Percentiles rank a stretch among this genome's conserved stretches.
Evolutionary conservation across 176 grass and related monocot species (phyloP).

Genomic region (Olyra latifolia): DNA sequence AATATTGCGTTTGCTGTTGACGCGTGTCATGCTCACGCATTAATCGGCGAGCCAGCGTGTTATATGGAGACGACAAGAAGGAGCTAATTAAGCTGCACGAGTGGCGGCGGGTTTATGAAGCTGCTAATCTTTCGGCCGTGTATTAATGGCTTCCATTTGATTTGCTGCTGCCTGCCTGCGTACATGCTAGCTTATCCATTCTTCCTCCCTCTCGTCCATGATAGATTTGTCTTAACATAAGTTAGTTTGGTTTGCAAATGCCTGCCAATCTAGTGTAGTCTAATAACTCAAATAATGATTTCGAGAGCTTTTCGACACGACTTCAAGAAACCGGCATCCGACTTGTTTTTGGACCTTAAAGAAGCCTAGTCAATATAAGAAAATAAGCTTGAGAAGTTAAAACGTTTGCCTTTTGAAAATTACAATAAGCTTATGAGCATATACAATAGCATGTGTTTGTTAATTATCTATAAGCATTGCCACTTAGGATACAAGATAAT

Average conservation of each 20-base stretch:
- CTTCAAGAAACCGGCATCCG: too few species aligned
- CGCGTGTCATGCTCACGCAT: neutral
- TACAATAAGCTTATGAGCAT: too few species aligned
- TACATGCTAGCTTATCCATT: neutral
- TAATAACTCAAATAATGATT: too few species aligned
- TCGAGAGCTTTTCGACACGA: too few species aligned
- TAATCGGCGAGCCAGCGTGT: neutral
- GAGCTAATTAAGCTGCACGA: neutral
- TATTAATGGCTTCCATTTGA: neutral
- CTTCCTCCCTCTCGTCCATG: neutral
- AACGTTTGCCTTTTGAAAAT: too few species aligned
- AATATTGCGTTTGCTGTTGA: neutral
- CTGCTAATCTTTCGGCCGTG: conserved; percentile 25
- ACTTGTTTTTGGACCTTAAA: too few species aligned
- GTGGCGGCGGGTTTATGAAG: conserved; percentile 22
- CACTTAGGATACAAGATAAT: too few species aligned
- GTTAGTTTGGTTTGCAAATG: neutral
- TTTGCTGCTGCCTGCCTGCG: neutral
- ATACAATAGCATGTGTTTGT: too few species aligned
- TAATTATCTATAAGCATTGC: too few species aligned
- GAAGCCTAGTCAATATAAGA: too few species aligned
- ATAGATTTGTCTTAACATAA: neutral
- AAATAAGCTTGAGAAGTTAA: too few species aligned
- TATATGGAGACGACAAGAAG: neutral
- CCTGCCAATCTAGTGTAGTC: neutral